phyloP scores from a whole-genome alignment of 169 alveolate species.

The Plasmodium knowlesi region DNA sequence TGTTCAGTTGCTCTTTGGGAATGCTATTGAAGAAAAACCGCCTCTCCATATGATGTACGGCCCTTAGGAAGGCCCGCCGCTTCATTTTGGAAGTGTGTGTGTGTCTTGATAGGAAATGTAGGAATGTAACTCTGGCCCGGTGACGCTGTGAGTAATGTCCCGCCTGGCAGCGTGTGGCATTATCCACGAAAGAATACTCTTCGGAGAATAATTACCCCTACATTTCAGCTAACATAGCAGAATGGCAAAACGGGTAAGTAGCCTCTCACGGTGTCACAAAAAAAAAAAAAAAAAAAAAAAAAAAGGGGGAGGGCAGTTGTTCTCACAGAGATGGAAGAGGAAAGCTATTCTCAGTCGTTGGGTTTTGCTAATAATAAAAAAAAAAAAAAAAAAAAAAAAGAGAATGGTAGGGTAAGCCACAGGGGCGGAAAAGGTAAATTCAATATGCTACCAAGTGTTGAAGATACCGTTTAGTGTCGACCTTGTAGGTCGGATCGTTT shows the following conservation, averaged over 20 bases:
- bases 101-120: neutral
- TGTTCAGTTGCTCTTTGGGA: constrained; percentile 22
- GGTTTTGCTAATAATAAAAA: neutral
- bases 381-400: too few species aligned
- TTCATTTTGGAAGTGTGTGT: constrained; percentile 16
- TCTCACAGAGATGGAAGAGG: neutral
- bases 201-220: neutral
- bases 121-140: neutral
- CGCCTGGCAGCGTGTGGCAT: neutral
- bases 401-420: neutral
- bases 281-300: too few species aligned
- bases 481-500: neutral
- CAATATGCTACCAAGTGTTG: neutral
- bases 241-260: neutral
- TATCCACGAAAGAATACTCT: neutral
- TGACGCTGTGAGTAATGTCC: neutral
- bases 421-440: neutral
- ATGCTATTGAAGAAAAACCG: constrained; percentile 42
- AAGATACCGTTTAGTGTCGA: neutral
- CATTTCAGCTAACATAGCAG: neutral
- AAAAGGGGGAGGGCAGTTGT: neutral
- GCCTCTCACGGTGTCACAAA: neutral
- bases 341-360: neutral
- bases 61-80: constrained; percentile 12
- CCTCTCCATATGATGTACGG: constrained; percentile 24